A percentile compares a stretch with the other conserved stretches of the same genome.
Evolutionary conservation across 495 filamentous ascomycete genomes (phyloP).

Genomic region (Paragyromitra xinjiangensis): DNA sequence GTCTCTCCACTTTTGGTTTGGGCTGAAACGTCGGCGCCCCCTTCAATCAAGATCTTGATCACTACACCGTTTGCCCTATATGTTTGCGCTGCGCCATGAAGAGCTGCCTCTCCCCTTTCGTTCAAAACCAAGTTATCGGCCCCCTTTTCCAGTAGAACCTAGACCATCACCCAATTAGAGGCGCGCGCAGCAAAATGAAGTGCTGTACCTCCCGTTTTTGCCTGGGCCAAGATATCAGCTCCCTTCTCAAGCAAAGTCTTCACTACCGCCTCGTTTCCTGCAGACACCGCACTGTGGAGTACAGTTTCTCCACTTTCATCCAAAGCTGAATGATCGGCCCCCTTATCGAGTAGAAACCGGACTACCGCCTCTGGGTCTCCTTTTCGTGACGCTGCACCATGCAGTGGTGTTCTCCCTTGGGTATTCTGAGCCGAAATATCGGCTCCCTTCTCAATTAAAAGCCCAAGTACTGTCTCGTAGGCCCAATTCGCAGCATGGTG

Average conservation of each 20-base stretch:
- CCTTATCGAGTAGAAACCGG: not conserved
- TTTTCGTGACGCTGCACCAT: not conserved
- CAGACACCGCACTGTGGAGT: not conserved
- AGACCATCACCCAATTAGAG: not conserved
- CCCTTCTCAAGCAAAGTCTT: not conserved
- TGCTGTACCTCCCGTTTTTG: not conserved
- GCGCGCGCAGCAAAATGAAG: not conserved
- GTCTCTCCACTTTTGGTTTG: not conserved
- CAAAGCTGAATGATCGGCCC: not conserved
- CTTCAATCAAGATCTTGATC: not conserved
- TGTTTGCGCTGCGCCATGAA: not conserved
- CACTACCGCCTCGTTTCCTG: not conserved
- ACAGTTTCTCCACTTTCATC: not conserved
- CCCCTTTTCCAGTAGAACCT: not conserved
- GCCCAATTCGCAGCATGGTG: not conserved
- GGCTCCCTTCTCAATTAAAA: constrained; percentile 1
- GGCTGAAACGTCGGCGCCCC: not conserved
- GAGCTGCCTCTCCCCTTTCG: not conserved
- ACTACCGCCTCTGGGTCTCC: not conserved
- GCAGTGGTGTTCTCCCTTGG: not conserved
- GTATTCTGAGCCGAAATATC: not conserved
- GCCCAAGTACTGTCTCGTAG: not conserved
- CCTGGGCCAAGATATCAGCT: not conserved
- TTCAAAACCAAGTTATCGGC: not conserved
- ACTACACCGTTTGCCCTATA: not conserved